Percentiles rank a stretch among this genome's conserved stretches.
phyloP scores from a whole-genome alignment of 768 basidiomycete species.

The Hemileccinum rubropunctum region DNA sequence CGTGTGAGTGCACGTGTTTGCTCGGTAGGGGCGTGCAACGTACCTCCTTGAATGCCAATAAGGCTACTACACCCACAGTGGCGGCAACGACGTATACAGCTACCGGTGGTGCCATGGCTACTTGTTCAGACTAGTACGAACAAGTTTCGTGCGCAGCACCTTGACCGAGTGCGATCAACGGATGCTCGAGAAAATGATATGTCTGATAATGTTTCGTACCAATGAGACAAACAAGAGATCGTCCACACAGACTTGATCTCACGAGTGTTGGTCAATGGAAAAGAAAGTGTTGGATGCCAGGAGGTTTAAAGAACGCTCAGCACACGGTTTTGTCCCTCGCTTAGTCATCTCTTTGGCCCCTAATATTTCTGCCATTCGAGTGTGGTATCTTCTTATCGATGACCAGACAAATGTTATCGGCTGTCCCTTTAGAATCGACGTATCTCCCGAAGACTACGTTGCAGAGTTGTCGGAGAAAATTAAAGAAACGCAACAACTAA shows the following conservation, averaged over 20 bases:
- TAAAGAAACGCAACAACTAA: too few relatives aligned
- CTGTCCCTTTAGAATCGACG: too few relatives aligned
- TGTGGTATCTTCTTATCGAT: too few relatives aligned
- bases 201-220: slow-evolving; percentile 4
- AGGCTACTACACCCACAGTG: slow-evolving; percentile 49
- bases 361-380: too few relatives aligned
- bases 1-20: slow-evolving; percentile 22
- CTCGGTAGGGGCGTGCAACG: slow-evolving; percentile 8
- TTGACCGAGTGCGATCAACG: neutral
- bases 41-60: slow-evolving; percentile 60
- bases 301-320: neutral
- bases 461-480: too few relatives aligned
- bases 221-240: neutral
- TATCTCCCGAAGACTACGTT: too few relatives aligned
- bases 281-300: neutral
- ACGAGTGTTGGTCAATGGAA: neutral
- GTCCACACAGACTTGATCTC: too few relatives aligned
- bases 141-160: slow-evolving; percentile 14
- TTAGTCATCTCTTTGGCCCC: too few relatives aligned
- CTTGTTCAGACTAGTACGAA: slow-evolving; percentile 8
- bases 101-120: slow-evolving; percentile 28
- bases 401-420: too few relatives aligned
- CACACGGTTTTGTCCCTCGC: neutral
- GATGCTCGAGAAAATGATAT: neutral
- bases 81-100: slow-evolving; percentile 51